Evolutionary conservation across 805 yeast species (phyloP).

Genomic region (Candida coquimbonensis): DNA sequence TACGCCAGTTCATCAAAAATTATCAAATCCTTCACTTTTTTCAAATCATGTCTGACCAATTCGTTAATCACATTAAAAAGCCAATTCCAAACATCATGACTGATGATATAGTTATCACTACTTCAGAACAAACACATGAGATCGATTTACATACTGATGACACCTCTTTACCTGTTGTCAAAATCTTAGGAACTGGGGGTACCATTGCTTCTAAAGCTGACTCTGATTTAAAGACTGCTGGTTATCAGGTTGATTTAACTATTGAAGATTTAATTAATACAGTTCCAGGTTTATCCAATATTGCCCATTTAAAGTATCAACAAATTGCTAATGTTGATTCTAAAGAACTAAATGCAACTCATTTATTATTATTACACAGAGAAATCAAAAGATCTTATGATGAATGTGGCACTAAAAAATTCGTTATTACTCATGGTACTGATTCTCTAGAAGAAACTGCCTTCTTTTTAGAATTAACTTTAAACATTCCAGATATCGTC

Average conservation of each 20-base stretch:
- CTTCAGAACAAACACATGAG: slow-evolving; percentile 18
- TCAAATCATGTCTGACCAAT: background rate
- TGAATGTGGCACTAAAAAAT: slow-evolving; percentile 42
- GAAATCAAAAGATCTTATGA: slow-evolving; percentile 40
- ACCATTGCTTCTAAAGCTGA: slow-evolving; percentile 52
- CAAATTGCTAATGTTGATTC: slow-evolving; percentile 60
- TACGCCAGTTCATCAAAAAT: background rate
- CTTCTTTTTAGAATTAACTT: slow-evolving; percentile 48
- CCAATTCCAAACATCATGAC: slow-evolving; percentile 2
- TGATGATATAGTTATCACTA: slow-evolving; percentile 20
- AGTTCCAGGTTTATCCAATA: slow-evolving; percentile 53
- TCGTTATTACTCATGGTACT: slow-evolving; percentile 66
- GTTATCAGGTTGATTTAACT: slow-evolving; percentile 48
- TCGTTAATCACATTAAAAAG: slow-evolving; percentile 4
- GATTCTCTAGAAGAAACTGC: slow-evolving; percentile 67
- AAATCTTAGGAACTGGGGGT: slow-evolving; percentile 55
- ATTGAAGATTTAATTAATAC: slow-evolving; percentile 44
- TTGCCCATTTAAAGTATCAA: slow-evolving; percentile 54
- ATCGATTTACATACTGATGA: slow-evolving; percentile 21
- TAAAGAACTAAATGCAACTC: slow-evolving; percentile 45
- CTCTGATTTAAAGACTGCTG: slow-evolving; percentile 42
- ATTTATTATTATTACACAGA: slow-evolving; percentile 39
- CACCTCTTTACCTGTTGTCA: slow-evolving; percentile 26
- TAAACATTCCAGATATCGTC: slow-evolving; percentile 42
- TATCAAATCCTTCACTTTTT: background rate